Evolutionary conservation across 1,284 basidiomycete genomes (phyloP).

Genomic region (Stygiomarasmius scandens): DNA sequence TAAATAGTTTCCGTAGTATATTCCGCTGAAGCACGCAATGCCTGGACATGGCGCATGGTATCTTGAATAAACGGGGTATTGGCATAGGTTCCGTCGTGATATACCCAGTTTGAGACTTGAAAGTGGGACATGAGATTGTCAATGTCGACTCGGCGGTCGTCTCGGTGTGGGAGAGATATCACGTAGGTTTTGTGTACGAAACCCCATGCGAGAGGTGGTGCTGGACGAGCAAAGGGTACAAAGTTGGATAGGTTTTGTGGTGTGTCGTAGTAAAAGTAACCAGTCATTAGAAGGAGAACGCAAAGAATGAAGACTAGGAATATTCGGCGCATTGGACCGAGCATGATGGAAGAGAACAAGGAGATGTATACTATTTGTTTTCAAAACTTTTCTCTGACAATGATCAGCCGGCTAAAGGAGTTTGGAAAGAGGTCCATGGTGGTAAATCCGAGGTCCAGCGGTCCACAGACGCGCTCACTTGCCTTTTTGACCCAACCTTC

Average conservation of each 20-base stretch:
- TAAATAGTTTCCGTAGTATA: background rate
- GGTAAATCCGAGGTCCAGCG: too few species aligned
- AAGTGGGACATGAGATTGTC: constrained; percentile 2
- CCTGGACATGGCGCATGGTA: constrained; percentile 3
- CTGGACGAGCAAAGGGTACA: background rate
- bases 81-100: constrained; percentile 8
- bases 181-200: constrained; percentile 10
- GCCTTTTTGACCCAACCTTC: background rate
- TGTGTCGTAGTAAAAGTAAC: background rate
- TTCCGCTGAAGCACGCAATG: constrained; percentile 1
- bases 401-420: too few species aligned
- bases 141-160: constrained; percentile 3
- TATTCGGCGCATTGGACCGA: background rate
- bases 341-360: background rate
- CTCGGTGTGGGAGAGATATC: constrained; percentile 7
- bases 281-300: background rate
- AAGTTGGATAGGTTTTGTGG: background rate
- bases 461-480: background rate
- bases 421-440: too few species aligned
- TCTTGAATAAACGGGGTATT: constrained; percentile 2
- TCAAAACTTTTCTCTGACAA: background rate
- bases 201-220: background rate
- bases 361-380: background rate
- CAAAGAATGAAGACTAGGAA: background rate
- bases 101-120: constrained; percentile 6